Percentiles rank a stretch among this genome's conserved stretches.
phyloP scores from a whole-genome alignment of 1,284 basidiomycete species.

The Amylostereum chailletii region DNA sequence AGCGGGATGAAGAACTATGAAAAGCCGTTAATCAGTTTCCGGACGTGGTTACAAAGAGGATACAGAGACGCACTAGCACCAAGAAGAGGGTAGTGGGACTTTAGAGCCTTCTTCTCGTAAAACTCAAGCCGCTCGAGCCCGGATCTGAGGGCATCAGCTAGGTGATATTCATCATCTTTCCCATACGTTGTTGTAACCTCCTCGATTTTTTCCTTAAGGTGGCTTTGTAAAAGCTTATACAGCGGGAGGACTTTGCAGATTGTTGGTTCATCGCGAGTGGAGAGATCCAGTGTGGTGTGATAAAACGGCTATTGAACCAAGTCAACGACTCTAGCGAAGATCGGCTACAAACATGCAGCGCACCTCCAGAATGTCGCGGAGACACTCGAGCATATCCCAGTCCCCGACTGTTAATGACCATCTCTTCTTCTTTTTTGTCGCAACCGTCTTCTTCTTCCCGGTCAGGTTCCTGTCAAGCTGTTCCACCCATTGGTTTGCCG shows the following conservation, averaged over 20 bases:
- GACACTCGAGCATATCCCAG: conserved; percentile 5
- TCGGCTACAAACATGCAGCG: background rate
- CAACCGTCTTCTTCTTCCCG: conserved; percentile 8
- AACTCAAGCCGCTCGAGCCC: conserved; percentile 11
- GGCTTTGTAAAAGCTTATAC: conserved; percentile 9
- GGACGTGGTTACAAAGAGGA: background rate
- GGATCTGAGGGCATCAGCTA: background rate
- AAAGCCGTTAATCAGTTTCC: background rate
- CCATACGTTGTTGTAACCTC: background rate
- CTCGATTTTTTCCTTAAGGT: conserved; percentile 1
- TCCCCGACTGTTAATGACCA: background rate
- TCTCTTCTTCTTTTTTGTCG: conserved; percentile 4
- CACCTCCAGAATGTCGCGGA: conserved; percentile 4
- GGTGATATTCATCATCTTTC: background rate
- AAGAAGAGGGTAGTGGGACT: conserved; percentile 11
- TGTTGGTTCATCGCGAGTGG: conserved; percentile 5
- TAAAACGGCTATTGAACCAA: conserved; percentile 5
- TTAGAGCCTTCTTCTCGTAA: conserved; percentile 8
- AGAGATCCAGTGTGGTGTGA: conserved; percentile 7
- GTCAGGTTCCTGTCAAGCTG: conserved; percentile 2
- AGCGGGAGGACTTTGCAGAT: conserved; percentile 7
- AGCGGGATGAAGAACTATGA: conserved; percentile 13
- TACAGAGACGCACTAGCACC: conserved; percentile 12
- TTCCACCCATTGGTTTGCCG: conserved; percentile 7
- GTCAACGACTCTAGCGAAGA: background rate